Evolutionary conservation across 768 basidiomycete genomes (phyloP), one percentile per base, ranked within the genome.

Genomic region (Xerocomellus chrysenteron): DNA sequence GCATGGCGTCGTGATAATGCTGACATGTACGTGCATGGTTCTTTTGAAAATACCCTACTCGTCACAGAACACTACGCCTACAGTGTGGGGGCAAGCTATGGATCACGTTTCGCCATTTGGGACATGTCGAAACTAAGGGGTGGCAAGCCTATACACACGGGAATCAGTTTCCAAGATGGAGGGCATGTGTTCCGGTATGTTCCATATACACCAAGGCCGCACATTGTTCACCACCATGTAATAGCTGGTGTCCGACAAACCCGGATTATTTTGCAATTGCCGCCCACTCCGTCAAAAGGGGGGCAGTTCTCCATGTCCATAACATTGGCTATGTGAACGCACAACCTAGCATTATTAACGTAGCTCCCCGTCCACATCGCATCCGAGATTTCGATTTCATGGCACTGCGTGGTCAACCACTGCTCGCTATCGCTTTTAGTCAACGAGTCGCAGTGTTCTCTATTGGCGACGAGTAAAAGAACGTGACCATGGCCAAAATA

Each of bases 381-480:
- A 76, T 91, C 35, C 80, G 80, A 50, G 86, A 90, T 67, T 90
- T 93, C 63, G 91, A 92, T 73, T 92, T 91, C 71, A 72, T 93
- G 48, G 78, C 80, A 4, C 58, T 79, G 26, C 76, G 72, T 42
- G 83, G 84, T 24, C 85, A 84, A 55, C 86, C 86, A 43, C 75
- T 84, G 33, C 79, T 93, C 53, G 91, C 80, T 3, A 84, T 84
- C 11, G 88, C 86, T 10, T 76, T 88, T 24, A 87, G 87, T 36
- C 72, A 76, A 51, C 80, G 79, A 46, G 69, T 90, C 6, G 68
- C 79, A 26, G 74, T 90, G 47, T 85, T 88, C 58, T 77, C 81
- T 56, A 83, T 91, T 56, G 86, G 84, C 12, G 78, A 83, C 39
- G 86, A 90, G 58, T 76, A 74, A 59, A 73, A 67, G 52, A 47